Percentiles rank a stretch among this genome's conserved stretches.
Evolutionary conservation across 345 rosid species (phyloP).

Genomic region (Eucalyptus dawsonii): DNA sequence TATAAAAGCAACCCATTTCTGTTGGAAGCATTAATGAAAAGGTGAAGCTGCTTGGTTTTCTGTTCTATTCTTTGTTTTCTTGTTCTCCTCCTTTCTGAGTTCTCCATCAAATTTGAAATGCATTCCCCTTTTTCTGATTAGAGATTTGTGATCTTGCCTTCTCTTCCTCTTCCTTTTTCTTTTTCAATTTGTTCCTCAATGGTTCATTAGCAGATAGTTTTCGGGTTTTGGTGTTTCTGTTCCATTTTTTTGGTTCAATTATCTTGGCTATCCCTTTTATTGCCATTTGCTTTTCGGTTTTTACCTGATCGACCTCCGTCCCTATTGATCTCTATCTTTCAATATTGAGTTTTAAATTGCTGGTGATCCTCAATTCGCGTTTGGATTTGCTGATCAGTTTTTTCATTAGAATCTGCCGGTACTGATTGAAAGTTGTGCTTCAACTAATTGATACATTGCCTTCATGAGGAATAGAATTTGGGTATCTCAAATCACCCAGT

Average conservation of each 20-base stretch:
- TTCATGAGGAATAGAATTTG: background rate
- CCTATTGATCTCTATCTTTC: background rate
- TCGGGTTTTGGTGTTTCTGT: background rate
- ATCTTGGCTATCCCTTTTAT: background rate
- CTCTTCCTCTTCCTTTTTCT: background rate
- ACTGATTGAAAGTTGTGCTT: background rate
- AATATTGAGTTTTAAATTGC: background rate
- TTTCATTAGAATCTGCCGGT: background rate
- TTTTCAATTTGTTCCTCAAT: background rate
- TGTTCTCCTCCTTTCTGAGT: background rate
- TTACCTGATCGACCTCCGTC: background rate
- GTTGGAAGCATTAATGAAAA: background rate
- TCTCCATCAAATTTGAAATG: background rate
- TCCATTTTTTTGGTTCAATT: background rate
- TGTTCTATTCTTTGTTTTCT: background rate
- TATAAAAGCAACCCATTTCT: background rate
- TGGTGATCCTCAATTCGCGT: background rate
- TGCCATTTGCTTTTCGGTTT: background rate
- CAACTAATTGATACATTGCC: background rate
- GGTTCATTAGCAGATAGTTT: background rate
- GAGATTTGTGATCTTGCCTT: background rate
- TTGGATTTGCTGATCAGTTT: background rate
- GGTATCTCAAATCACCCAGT: background rate
- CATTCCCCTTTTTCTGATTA: background rate
- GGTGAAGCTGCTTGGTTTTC: background rate